These are phyloP conservation scores for Aschersonia sp. DNA, from an alignment of 2,329 filamentous ascomycete species.

Conservation along the genomic window DNA sequence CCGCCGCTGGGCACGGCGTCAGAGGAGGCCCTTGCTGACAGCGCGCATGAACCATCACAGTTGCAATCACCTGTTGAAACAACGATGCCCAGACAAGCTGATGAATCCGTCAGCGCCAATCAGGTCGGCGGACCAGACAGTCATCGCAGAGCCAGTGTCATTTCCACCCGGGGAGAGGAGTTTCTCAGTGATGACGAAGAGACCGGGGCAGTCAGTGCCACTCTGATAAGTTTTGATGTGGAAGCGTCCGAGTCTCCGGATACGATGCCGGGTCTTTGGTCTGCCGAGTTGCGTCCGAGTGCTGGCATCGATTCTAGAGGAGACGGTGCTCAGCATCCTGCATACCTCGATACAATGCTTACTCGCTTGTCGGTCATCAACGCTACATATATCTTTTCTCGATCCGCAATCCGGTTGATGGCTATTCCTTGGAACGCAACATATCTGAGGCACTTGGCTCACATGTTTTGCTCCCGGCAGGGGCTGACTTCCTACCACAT, in stretches of 20 bases:
- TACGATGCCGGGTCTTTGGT: slow-evolving; percentile 38
- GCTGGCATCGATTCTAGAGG: slow-evolving; percentile 16
- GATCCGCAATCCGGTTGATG: slow-evolving; percentile 25
- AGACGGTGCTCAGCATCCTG: slow-evolving; percentile 11
- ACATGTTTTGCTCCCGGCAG: slow-evolving; percentile 22
- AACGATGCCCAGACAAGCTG: slow-evolving; percentile 10
- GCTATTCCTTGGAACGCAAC: slow-evolving; percentile 32
- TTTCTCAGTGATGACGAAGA: slow-evolving; percentile 43
- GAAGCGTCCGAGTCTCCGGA: slow-evolving; percentile 40
- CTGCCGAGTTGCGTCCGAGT: slow-evolving; percentile 42
- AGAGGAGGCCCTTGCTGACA: background rate
- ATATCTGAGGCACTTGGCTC: slow-evolving; percentile 28
- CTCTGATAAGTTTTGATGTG: slow-evolving; percentile 46
- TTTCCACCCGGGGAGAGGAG: slow-evolving; percentile 34
- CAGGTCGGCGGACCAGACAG: slow-evolving; percentile 16
- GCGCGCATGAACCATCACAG: too few relatives aligned
- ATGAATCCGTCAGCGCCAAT: slow-evolving; percentile 15
- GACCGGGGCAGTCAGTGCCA: slow-evolving; percentile 37
- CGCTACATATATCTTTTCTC: slow-evolving; percentile 31
- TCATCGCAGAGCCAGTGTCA: slow-evolving; percentile 28
- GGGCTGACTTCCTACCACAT: slow-evolving; percentile 25
- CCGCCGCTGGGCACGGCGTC: background rate
- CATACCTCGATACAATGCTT: slow-evolving; percentile 33
- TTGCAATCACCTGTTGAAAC: too few relatives aligned
- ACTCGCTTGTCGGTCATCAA: slow-evolving; percentile 34